These are phyloP conservation scores for Sporothrix euskadiensis DNA, from an alignment of 2,329 filamentous ascomycete species.

Conservation along the genomic window DNA sequence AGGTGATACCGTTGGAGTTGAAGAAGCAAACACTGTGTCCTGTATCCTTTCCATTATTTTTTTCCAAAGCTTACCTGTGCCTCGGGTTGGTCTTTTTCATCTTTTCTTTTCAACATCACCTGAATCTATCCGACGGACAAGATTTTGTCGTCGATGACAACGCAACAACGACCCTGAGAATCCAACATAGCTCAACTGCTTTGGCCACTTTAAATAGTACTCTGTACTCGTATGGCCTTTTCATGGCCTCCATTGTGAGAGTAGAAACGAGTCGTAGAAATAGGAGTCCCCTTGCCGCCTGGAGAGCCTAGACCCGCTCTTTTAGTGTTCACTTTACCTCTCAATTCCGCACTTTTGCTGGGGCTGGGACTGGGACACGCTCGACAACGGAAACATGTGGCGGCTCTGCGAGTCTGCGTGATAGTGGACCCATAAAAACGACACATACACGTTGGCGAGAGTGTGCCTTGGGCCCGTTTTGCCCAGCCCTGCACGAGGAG, in stretches of 20 bases:
- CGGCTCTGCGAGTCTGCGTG: constrained; percentile 1
- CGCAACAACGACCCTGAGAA: not conserved
- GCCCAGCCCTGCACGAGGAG: not conserved
- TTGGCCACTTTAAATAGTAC: not conserved
- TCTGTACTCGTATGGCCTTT: constrained; percentile 2
- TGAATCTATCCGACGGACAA: not conserved
- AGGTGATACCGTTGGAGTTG: not conserved
- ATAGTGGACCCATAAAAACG: not conserved
- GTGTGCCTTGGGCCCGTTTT: constrained; percentile 13
- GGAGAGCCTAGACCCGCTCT: not conserved
- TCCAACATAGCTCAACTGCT: not conserved
- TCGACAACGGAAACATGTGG: not conserved
- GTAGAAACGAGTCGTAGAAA: too few species aligned
- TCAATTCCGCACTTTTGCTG: constrained; percentile 1
- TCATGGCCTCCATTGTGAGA: not conserved
- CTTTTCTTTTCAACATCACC: not conserved
- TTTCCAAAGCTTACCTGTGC: too few species aligned
- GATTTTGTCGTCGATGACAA: not conserved
- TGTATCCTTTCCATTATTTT: too few species aligned
- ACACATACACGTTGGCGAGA: not conserved
- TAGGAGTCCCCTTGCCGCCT: not conserved
- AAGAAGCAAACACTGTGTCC: too few species aligned
- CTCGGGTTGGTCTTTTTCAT: too few species aligned
- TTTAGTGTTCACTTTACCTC: not conserved
- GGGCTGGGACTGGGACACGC: not conserved